phyloP scores from a whole-genome alignment of 768 basidiomycete species.

The Austroboletus festivus region DNA sequence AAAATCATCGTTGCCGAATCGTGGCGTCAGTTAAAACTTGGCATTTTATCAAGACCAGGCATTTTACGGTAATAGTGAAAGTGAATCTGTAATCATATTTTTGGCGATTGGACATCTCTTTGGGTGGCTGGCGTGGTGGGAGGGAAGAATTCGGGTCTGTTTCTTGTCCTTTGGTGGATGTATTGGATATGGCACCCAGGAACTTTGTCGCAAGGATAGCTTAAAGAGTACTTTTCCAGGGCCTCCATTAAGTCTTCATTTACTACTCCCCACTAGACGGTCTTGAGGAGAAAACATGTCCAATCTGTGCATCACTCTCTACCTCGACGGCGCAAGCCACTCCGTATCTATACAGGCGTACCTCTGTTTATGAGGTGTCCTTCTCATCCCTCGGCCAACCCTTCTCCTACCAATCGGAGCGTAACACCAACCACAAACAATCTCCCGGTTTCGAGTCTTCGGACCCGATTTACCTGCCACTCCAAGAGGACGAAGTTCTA shows the following conservation, averaged over 20 bases:
- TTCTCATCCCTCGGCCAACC: constrained; percentile 14
- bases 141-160: not conserved
- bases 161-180: not conserved
- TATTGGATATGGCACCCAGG: constrained; percentile 11
- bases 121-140: not conserved
- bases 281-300: constrained; percentile 9
- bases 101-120: not conserved
- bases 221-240: constrained; percentile 5
- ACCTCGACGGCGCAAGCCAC: constrained; percentile 13
- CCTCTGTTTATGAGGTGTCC: constrained; percentile 34
- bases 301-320: not conserved
- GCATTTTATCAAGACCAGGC: not conserved
- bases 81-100: not conserved
- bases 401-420: constrained; percentile 13
- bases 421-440: constrained; percentile 31
- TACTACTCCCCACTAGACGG: not conserved
- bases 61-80: not conserved
- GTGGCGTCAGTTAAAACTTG: not conserved
- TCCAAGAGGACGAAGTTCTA: constrained; percentile 64
- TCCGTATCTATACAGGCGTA: constrained; percentile 33
- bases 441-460: constrained; percentile 57
- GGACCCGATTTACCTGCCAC: constrained; percentile 60
- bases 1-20: not conserved
- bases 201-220: constrained; percentile 5
- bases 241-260: not conserved